These are phyloP conservation scores for Ophiostoma angusticollis DNA, from an alignment of 2,329 filamentous ascomycete species.

Conservation along the genomic window DNA sequence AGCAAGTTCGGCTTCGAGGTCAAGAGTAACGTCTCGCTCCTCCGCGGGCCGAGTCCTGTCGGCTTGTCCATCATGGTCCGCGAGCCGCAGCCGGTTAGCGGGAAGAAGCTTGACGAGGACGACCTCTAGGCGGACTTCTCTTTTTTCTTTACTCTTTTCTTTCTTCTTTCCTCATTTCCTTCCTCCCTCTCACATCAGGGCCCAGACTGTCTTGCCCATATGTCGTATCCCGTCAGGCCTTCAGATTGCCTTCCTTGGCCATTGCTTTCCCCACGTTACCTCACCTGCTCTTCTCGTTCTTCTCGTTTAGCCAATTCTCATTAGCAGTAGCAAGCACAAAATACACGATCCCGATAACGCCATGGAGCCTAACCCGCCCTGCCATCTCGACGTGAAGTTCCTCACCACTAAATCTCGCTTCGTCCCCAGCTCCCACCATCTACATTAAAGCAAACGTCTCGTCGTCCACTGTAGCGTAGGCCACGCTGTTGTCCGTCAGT, in stretches of 20 bases:
- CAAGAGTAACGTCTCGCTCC: conserved; percentile 49
- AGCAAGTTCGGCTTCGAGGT: conserved; percentile 60
- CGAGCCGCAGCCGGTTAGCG: conserved; percentile 40
- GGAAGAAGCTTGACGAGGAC: conserved; percentile 6
- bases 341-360: too few species aligned
- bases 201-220: too few species aligned
- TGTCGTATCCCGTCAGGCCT: too few species aligned
- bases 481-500: conserved; percentile 56
- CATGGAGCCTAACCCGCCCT: too few species aligned
- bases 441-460: conserved; percentile 48
- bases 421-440: background rate
- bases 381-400: too few species aligned
- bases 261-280: too few species aligned
- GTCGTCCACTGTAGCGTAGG: conserved; percentile 89
- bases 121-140: background rate
- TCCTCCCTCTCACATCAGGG: background rate
- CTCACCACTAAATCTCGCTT: too few species aligned
- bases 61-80: conserved; percentile 71
- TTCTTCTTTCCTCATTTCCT: background rate
- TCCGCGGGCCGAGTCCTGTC: conserved; percentile 44
- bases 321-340: too few species aligned
- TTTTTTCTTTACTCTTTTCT: background rate
- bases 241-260: too few species aligned
- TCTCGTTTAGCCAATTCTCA: too few species aligned
- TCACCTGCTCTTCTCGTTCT: too few species aligned